These are phyloP conservation scores for Monosporascus sp. DNA, from an alignment of 2,329 filamentous ascomycete genomes.

Conservation along the genomic window DNA sequence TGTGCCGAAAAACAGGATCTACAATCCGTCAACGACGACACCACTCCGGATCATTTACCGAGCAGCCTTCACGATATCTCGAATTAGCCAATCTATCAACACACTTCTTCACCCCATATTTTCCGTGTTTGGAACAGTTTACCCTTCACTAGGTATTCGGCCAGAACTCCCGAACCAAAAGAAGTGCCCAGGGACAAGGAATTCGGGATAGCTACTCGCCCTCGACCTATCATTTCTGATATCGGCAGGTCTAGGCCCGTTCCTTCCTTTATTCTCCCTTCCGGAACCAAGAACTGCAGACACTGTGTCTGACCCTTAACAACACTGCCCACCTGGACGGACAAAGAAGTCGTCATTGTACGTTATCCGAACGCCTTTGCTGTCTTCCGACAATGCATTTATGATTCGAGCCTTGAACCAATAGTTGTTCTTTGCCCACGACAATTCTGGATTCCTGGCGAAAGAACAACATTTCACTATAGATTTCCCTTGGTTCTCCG, in stretches of 20 bases:
- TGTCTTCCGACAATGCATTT: conserved; percentile 23
- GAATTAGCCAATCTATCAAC: conserved; percentile 8
- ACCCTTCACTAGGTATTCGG: conserved; percentile 7
- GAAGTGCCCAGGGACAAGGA: conserved; percentile 7
- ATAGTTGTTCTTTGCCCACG: conserved; percentile 17
- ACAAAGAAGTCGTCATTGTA: conserved; percentile 13
- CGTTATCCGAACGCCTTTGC: conserved; percentile 4
- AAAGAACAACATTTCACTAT: conserved; percentile 14
- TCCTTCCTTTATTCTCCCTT: neutral
- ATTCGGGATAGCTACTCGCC: neutral
- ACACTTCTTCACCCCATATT: conserved; percentile 7
- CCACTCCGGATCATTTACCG: conserved; percentile 8
- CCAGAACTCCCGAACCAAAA: conserved; percentile 5
- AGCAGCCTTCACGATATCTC: conserved; percentile 6
- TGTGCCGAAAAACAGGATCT: conserved; percentile 7
- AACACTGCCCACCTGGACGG: conserved; percentile 4
- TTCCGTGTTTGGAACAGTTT: conserved; percentile 10
- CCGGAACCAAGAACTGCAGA: neutral
- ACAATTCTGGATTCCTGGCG: conserved; percentile 14
- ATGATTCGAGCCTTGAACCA: conserved; percentile 12
- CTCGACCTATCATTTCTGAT: neutral
- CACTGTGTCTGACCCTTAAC: neutral
- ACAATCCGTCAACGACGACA: conserved; percentile 1
- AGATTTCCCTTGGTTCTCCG: conserved; percentile 17
- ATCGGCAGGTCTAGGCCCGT: neutral